Evolutionary conservation across 1,139 yeast genomes (phyloP).

Genomic region (Kurtzmaniella quercitrusa): DNA sequence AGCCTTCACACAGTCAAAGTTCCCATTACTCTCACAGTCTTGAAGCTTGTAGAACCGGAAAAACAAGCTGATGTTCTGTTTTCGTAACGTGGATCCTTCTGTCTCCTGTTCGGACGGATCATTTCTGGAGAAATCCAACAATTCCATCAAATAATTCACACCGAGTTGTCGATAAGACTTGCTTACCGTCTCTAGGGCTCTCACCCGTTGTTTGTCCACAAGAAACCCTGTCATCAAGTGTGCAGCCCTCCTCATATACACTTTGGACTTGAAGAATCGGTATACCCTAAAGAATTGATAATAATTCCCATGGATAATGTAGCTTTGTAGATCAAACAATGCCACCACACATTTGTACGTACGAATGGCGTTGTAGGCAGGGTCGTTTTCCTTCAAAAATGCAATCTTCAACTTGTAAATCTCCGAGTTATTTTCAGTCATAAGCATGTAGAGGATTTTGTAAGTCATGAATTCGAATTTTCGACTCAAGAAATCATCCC

Average conservation of each 20-base stretch:
- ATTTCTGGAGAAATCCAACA: slow-evolving; percentile 41
- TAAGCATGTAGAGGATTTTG: slow-evolving; percentile 69
- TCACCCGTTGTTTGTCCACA: slow-evolving; percentile 53
- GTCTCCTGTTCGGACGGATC: slow-evolving; percentile 10
- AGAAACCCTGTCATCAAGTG: slow-evolving; percentile 36
- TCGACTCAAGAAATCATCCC: slow-evolving; percentile 9
- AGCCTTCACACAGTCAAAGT: slow-evolving; percentile 45
- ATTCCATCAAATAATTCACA: slow-evolving; percentile 38
- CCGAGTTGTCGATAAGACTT: slow-evolving; percentile 57
- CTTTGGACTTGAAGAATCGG: slow-evolving; percentile 14
- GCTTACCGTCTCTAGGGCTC: slow-evolving; percentile 55
- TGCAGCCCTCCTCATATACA: slow-evolving; percentile 20
- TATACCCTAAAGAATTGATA: slow-evolving; percentile 47
- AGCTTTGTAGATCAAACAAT: slow-evolving; percentile 22
- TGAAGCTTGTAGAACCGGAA: slow-evolving; percentile 36
- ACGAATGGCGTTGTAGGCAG: neutral
- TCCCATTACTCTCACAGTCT: slow-evolving; percentile 26
- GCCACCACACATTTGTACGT: slow-evolving; percentile 17
- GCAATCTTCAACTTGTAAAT: slow-evolving; percentile 32
- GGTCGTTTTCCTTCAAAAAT: neutral
- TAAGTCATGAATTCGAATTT: slow-evolving; percentile 69
- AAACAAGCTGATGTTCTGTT: slow-evolving; percentile 25
- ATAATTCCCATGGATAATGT: slow-evolving; percentile 41
- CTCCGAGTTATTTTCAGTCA: slow-evolving; percentile 65
- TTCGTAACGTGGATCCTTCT: slow-evolving; percentile 1